phyloP scores from a whole-genome alignment of 495 filamentous ascomycete genomes.

The Hapsidospora chrysogenum region DNA sequence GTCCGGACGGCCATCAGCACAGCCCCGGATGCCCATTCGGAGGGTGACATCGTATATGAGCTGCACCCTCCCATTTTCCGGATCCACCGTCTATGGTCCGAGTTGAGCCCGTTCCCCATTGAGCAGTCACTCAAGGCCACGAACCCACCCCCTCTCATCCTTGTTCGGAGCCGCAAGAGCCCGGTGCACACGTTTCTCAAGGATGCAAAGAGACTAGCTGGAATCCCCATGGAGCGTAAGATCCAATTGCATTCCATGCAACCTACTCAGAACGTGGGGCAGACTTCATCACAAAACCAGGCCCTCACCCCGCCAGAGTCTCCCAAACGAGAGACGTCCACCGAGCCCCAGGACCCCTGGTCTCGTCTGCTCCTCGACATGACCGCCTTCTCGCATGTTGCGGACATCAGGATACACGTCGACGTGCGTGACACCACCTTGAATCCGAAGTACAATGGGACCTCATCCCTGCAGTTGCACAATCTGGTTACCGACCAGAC shows the following conservation, averaged over 20 bases:
- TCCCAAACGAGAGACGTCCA: conserved; percentile 8
- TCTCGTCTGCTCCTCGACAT: conserved; percentile 57
- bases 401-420: neutral
- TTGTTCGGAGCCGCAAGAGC: conserved; percentile 52
- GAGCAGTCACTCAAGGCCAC: conserved; percentile 37
- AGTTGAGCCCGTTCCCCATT: conserved; percentile 35
- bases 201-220: conserved; percentile 45
- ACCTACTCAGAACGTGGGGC: neutral
- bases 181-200: conserved; percentile 57
- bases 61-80: conserved; percentile 74
- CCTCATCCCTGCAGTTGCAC: conserved; percentile 38
- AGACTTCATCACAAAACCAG: neutral
- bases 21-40: conserved; percentile 29
- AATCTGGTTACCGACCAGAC: conserved; percentile 52
- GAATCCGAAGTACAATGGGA: conserved; percentile 65
- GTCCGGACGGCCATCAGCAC: conserved; percentile 65
- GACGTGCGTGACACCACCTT: conserved; percentile 52
- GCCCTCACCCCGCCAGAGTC: conserved; percentile 17
- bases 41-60: conserved; percentile 65
- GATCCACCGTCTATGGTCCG: conserved; percentile 56
- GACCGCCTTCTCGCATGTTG: conserved; percentile 40
- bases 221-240: conserved; percentile 50
- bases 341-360: conserved; percentile 31
- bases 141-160: conserved; percentile 37
- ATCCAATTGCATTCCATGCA: conserved; percentile 50